Percentiles rank a stretch among this genome's conserved stretches.
These are phyloP conservation scores for Usnea hakonensis DNA, from an alignment of 495 filamentous ascomycete genomes.

Conservation along the genomic window DNA sequence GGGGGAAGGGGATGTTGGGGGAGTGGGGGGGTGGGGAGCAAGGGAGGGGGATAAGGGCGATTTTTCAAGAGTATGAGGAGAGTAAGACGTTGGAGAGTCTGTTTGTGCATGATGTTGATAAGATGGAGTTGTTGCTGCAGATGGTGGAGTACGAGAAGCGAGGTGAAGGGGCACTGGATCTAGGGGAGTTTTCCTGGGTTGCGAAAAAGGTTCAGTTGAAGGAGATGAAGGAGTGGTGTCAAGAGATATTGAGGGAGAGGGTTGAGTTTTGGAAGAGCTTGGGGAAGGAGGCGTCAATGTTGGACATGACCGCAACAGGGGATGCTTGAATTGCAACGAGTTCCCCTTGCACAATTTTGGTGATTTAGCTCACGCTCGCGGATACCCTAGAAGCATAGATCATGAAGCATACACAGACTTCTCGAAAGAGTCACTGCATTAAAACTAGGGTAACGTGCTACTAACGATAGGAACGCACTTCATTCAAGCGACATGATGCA, in stretches of 20 bases:
- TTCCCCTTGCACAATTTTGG: neutral
- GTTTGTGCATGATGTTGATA: conserved; percentile 95
- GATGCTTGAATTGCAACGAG: neutral
- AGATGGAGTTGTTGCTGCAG: conserved; percentile 88
- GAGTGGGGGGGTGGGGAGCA: neutral
- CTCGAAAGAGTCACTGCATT: neutral
- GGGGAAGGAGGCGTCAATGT: conserved; percentile 14
- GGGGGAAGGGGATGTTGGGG: conserved; percentile 56
- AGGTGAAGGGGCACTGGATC: conserved; percentile 48
- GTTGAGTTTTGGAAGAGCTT: conserved; percentile 57
- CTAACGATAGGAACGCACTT: neutral
- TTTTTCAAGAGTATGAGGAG: conserved; percentile 94
- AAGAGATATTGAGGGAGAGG: conserved; percentile 67
- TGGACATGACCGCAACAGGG: neutral
- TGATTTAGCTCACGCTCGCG: neutral
- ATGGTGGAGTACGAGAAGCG: conserved; percentile 93
- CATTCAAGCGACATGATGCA: neutral
- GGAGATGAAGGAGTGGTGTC: conserved; percentile 74
- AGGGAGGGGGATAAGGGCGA: conserved; percentile 58
- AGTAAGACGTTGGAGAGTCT: conserved; percentile 69
- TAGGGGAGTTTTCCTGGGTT: conserved; percentile 78
- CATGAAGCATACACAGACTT: neutral
- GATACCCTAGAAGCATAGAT: conserved; percentile 5
- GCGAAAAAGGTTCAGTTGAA: conserved; percentile 60
- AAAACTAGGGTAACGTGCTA: neutral